Percentiles rank a stretch among this genome's conserved stretches.
Conservation (phyloP, 2,329 filamentous ascomycete species). For the Epichloe brachyelytri region DNA sequence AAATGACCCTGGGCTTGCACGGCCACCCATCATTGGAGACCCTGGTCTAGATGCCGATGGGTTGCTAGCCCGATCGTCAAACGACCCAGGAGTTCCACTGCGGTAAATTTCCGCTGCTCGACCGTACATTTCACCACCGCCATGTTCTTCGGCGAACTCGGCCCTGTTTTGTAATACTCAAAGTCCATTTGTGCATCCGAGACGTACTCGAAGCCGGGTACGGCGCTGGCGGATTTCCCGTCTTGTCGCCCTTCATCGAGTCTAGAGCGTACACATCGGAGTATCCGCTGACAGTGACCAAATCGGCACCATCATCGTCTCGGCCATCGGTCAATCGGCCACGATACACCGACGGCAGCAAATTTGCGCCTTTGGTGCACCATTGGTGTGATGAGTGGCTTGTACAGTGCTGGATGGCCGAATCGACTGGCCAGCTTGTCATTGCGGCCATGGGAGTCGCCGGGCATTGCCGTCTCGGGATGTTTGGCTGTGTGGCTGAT, state of each 20-base stretch:
- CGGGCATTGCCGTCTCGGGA: slow-evolving; percentile 28
- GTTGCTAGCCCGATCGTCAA: slow-evolving; percentile 28
- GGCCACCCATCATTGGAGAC: slow-evolving; percentile 27
- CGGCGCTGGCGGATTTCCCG: slow-evolving; percentile 27
- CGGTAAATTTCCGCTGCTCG: slow-evolving; percentile 44
- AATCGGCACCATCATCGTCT: slow-evolving; percentile 42
- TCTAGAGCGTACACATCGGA: slow-evolving; percentile 74
- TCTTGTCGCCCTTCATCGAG: slow-evolving; percentile 50
- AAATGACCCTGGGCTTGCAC: slow-evolving; percentile 19
- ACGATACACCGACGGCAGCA: slow-evolving; percentile 74
- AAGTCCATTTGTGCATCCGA: slow-evolving; percentile 79
- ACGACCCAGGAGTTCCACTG: slow-evolving; percentile 47
- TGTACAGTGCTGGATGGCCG: slow-evolving; percentile 82
- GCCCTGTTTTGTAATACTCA: slow-evolving; percentile 81
- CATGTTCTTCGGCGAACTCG: slow-evolving; percentile 78
- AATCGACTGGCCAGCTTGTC: slow-evolving; percentile 68
- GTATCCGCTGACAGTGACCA: slow-evolving; percentile 54
- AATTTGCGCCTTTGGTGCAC: slow-evolving; percentile 80
- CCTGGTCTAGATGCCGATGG: slow-evolving; percentile 32
- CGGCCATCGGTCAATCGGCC: slow-evolving; percentile 62
- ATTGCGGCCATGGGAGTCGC: slow-evolving; percentile 41
- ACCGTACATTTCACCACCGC: slow-evolving; percentile 60
- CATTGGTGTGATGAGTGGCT: slow-evolving; percentile 85
- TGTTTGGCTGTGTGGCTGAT: slow-evolving; percentile 42
- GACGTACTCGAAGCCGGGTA: slow-evolving; percentile 80